A percentile compares a stretch with the other conserved stretches of the same genome.
These are phyloP conservation scores for Kodamaea alishanica DNA, from an alignment of 1,139 yeast species.

Conservation along the genomic window DNA sequence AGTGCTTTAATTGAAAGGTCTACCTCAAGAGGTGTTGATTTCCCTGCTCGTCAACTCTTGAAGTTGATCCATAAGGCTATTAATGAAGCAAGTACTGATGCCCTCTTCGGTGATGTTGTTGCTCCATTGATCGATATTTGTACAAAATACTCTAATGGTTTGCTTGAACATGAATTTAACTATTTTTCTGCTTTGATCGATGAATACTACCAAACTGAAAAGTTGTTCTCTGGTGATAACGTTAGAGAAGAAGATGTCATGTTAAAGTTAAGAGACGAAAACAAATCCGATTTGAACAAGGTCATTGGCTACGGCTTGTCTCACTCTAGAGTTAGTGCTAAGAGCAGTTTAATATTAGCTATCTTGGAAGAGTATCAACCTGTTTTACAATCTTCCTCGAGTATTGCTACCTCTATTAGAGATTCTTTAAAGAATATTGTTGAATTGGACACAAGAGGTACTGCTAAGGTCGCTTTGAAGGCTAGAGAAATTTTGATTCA, in stretches of 20 bases:
- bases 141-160: slow-evolving; percentile 65
- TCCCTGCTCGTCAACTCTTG: slow-evolving; percentile 85
- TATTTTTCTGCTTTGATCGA: slow-evolving; percentile 68
- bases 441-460: slow-evolving; percentile 81
- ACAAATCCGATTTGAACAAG: slow-evolving; percentile 68
- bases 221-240: slow-evolving; percentile 69
- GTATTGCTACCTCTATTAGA: slow-evolving; percentile 67
- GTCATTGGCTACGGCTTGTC: slow-evolving; percentile 76
- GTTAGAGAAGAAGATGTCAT: slow-evolving; percentile 84
- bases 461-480: slow-evolving; percentile 92
- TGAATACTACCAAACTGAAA: slow-evolving; percentile 75
- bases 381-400: slow-evolving; percentile 61
- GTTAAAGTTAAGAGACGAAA: slow-evolving; percentile 79
- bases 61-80: slow-evolving; percentile 57
- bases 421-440: slow-evolving; percentile 73
- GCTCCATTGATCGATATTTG: slow-evolving; percentile 76
- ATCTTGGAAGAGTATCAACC: slow-evolving; percentile 81
- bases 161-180: slow-evolving; percentile 76
- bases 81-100: slow-evolving; percentile 49
- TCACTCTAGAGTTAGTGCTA: slow-evolving; percentile 90
- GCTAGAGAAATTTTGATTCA: slow-evolving; percentile 95
- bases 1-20: slow-evolving; percentile 64
- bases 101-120: slow-evolving; percentile 52
- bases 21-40: slow-evolving; percentile 67
- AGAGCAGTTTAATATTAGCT: slow-evolving; percentile 84